These are phyloP conservation scores for Telfairia occidentalis DNA, from an alignment of 331 rosid genomes.

Conservation along the genomic window DNA sequence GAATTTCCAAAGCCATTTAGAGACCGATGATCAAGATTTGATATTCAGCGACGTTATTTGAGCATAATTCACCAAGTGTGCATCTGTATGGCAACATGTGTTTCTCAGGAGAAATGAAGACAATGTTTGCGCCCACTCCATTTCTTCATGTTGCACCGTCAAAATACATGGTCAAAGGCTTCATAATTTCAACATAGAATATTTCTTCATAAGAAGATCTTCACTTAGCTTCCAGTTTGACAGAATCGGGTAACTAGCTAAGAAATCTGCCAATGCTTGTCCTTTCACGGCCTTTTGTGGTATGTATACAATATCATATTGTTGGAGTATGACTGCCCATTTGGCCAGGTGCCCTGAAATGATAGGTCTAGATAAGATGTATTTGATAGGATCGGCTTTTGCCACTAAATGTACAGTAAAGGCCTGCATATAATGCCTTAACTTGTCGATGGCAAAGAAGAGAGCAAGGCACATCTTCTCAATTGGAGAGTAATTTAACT, in stretches of 20 bases:
- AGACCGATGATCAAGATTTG: background rate
- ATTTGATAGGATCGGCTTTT: background rate
- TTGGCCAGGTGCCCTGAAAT: background rate
- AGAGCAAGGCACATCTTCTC: background rate
- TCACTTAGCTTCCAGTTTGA: background rate
- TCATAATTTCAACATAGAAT: background rate
- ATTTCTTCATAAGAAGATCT: background rate
- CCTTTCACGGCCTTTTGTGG: background rate
- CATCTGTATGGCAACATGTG: background rate
- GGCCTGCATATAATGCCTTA: background rate
- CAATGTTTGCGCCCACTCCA: background rate
- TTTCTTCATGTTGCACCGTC: background rate
- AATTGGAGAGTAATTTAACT: background rate
- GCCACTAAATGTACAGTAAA: background rate
- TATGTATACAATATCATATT: background rate
- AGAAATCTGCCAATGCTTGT: no score
- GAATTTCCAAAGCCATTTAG: background rate
- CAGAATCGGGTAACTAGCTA: no score
- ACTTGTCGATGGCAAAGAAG: background rate
- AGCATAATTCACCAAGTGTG: background rate
- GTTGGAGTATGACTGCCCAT: background rate
- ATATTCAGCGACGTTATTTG: background rate
- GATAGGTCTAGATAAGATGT: background rate
- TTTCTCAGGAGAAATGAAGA: background rate
- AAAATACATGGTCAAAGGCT: background rate